Base-by-base conservation (phyloP, 2,329 filamentous ascomycete genomes). In the Corinectria fuckeliana region DNA sequence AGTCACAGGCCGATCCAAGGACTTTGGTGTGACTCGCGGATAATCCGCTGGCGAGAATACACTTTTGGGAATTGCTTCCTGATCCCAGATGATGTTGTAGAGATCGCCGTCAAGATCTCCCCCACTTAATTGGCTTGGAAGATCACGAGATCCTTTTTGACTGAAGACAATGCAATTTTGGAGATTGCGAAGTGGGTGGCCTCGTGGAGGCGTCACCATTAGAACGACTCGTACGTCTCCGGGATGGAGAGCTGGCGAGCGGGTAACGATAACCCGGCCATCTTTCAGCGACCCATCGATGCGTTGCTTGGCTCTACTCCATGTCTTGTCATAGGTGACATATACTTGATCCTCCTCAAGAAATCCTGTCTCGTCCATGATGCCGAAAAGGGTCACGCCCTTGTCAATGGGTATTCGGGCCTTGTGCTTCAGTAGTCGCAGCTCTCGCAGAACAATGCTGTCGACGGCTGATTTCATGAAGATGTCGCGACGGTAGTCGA, bases 61-160 rank as follows among this genome's bases (percentile, higher is more conserved):
- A 0, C 13, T 20, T 10, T 65, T 38, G 0, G 84, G 80, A 1
- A 82, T 72, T 0, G 87, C 79, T 0, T 73, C 70, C 0, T 74
- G 66, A 65, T 96, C 91, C 81, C 85, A 95, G 47, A 96, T 91
- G 49, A 96, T 77, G 63, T 92, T 90, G 74, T 91, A 96, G 0
- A 91, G 77, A 71, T 97, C 93, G 0, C 92, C 92, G 64, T 95
- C 92, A 0, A 96, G 81, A 72, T 96, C 92, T 0, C 92, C 92
- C 1, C 92, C 92, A 52, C 89, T 90, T 0, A 96, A 80, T 73
- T 89, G 84, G 61, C 91, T 94, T 0, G 92, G 91, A 0, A 96
- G 77, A 69, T 96, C 92, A 14, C 92, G 85, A 0, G 67, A 23
- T 0, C 93, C 92, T 39, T 84, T 80, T 56, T 88, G 85, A 59